phyloP scores from a whole-genome alignment of 345 rosid genomes.

The Hibiscus tridactylites region DNA sequence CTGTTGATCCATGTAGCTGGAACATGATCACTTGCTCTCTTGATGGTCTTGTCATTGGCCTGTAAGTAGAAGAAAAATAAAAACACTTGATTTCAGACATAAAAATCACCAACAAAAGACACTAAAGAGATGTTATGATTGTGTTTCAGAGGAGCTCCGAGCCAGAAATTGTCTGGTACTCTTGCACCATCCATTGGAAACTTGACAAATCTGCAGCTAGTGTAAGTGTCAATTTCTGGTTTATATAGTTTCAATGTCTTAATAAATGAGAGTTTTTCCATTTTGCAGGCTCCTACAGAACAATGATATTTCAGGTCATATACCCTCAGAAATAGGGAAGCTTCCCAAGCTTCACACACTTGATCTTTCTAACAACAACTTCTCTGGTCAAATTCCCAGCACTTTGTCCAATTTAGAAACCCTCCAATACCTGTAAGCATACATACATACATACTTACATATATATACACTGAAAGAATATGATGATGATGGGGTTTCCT shows the following conservation, averaged over 20 bases:
- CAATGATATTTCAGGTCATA: slow-evolving; percentile 65
- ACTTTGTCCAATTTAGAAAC: slow-evolving; percentile 40
- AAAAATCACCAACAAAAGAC: background rate
- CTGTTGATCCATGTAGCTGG: slow-evolving; percentile 96
- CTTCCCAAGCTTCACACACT: slow-evolving; percentile 62
- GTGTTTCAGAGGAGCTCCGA: slow-evolving; percentile 66
- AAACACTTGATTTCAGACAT: background rate
- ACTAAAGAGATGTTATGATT: background rate
- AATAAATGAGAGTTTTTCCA: background rate
- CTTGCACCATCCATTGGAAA: slow-evolving; percentile 66
- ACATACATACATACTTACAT: background rate
- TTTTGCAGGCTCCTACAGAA: slow-evolving; percentile 63
- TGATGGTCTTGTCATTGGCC: slow-evolving; percentile 52
- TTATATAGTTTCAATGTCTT: background rate
- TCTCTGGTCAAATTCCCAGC: slow-evolving; percentile 59
- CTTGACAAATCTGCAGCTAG: slow-evolving; percentile 67
- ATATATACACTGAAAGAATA: background rate
- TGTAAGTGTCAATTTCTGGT: slow-evolving; percentile 39
- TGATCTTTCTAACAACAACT: slow-evolving; percentile 74
- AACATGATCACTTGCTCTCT: slow-evolving; percentile 54
- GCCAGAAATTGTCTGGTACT: slow-evolving; percentile 69
- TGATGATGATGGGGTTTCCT: background rate
- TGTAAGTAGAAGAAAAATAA: slow-evolving; percentile 45
- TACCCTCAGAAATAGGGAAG: slow-evolving; percentile 70
- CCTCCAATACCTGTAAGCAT: slow-evolving; percentile 72